These are phyloP conservation scores for Pugionium cornutum DNA, from an alignment of 345 rosid genomes.

Conservation along the genomic window DNA sequence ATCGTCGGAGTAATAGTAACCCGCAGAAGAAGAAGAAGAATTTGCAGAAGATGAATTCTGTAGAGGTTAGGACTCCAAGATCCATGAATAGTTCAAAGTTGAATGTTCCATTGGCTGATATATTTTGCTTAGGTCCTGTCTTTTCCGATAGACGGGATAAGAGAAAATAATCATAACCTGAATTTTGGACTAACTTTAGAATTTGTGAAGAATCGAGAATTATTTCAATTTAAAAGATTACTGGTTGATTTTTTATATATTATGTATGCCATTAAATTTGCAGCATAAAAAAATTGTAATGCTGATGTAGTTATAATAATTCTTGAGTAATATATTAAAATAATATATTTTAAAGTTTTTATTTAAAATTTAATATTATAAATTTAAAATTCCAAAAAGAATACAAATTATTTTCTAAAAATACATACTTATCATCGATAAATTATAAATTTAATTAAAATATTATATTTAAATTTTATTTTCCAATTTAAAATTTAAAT, in stretches of 20 bases:
- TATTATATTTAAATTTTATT: too few relatives aligned
- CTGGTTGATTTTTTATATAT: neutral
- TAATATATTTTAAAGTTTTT: too few relatives aligned
- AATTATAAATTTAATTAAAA: too few relatives aligned
- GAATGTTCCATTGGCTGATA: slow-evolving; percentile 41
- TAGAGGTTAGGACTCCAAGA: slow-evolving; percentile 34
- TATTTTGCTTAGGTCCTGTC: slow-evolving; percentile 41
- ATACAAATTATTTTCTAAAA: too few relatives aligned
- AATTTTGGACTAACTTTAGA: neutral
- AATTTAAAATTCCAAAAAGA: too few relatives aligned
- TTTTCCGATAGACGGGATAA: slow-evolving; percentile 21
- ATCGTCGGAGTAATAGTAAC: slow-evolving; percentile 33
- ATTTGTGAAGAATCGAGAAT: neutral
- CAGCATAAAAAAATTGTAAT: neutral
- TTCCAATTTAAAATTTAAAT: too few relatives aligned
- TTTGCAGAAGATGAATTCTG: slow-evolving; percentile 35
- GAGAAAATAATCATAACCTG: slow-evolving; percentile 17
- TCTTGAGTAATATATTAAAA: too few relatives aligned
- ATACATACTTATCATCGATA: too few relatives aligned
- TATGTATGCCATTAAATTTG: neutral
- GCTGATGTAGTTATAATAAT: too few relatives aligned
- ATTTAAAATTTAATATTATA: too few relatives aligned
- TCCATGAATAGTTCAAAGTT: slow-evolving; percentile 25
- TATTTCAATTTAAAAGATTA: neutral
- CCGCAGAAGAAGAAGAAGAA: slow-evolving; percentile 36